Evolutionary conservation across 2,329 filamentous ascomycete genomes (phyloP).

Genomic region (Sordariomycetes sp.): DNA sequence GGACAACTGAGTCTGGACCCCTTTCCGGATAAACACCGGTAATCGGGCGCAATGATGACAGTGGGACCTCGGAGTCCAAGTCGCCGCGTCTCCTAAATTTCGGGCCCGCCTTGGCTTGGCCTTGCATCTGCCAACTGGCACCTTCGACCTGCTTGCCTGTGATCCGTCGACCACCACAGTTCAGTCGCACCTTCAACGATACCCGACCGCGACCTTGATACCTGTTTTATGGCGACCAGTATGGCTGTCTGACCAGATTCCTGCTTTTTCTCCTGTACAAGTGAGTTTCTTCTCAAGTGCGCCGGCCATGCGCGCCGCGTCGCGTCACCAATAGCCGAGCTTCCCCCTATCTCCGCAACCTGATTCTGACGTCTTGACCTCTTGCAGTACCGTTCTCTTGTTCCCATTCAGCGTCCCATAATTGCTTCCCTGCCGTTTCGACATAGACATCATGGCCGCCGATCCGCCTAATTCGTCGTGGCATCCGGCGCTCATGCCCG

Average conservation of each 20-base stretch:
- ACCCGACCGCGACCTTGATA: too few species aligned
- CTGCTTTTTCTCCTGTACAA: constrained; percentile 9
- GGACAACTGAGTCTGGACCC: too few species aligned
- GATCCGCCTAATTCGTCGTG: constrained; percentile 25
- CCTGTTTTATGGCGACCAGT: too few species aligned
- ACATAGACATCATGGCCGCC: constrained; percentile 23
- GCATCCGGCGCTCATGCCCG: constrained; percentile 31
- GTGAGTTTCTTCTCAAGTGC: neutral
- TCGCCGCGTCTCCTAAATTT: constrained; percentile 3
- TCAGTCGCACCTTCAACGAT: too few species aligned
- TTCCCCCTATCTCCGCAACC: neutral
- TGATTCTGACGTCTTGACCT: neutral
- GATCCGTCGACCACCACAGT: too few species aligned
- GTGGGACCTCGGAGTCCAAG: too few species aligned
- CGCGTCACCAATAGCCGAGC: neutral
- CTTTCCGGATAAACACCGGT: too few species aligned
- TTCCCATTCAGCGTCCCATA: neutral
- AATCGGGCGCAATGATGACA: neutral
- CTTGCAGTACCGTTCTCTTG: neutral
- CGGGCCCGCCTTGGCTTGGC: neutral
- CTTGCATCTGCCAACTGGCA: constrained; percentile 2
- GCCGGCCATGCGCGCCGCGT: neutral
- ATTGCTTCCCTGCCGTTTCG: neutral
- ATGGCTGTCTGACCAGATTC: too few species aligned
- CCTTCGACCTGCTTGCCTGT: too few species aligned